These are phyloP conservation scores for Pulveroboletus sp. DNA, from an alignment of 768 basidiomycete genomes.

Conservation along the genomic window DNA sequence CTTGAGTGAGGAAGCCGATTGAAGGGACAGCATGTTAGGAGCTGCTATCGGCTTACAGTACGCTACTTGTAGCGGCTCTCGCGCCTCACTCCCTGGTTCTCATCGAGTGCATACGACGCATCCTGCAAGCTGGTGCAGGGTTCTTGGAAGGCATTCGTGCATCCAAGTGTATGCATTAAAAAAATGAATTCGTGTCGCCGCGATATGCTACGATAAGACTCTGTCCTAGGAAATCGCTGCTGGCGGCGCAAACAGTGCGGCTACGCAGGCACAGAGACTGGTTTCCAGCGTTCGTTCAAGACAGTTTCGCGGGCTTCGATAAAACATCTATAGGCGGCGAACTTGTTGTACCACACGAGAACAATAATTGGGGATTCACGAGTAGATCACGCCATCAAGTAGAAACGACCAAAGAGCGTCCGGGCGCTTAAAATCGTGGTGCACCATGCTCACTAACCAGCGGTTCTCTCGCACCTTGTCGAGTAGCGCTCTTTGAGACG, in stretches of 20 bases:
- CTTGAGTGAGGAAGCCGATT: too few relatives aligned
- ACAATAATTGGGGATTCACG: neutral
- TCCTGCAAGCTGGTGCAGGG: too few relatives aligned
- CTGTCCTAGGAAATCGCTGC: too few relatives aligned
- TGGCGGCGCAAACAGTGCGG: too few relatives aligned
- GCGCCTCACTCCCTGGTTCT: too few relatives aligned
- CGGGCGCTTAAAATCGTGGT: constrained; percentile 85
- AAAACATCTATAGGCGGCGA: neutral
- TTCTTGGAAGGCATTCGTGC: too few relatives aligned
- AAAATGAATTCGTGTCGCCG: neutral
- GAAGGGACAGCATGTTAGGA: too few relatives aligned
- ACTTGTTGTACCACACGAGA: neutral
- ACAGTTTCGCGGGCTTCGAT: neutral
- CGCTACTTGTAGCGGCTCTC: too few relatives aligned
- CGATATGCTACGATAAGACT: too few relatives aligned
- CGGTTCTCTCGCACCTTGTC: constrained; percentile 64
- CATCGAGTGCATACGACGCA: too few relatives aligned
- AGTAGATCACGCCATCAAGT: constrained; percentile 32
- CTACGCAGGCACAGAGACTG: neutral
- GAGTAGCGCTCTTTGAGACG: constrained; percentile 67
- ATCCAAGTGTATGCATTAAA: too few relatives aligned
- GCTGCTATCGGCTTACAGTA: too few relatives aligned
- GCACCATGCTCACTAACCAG: constrained; percentile 90
- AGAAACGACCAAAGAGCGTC: constrained; percentile 85
- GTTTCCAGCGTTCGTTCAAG: neutral